Conservation (phyloP, 1,139 yeast species). For the Hanseniaspora sp. region DNA sequence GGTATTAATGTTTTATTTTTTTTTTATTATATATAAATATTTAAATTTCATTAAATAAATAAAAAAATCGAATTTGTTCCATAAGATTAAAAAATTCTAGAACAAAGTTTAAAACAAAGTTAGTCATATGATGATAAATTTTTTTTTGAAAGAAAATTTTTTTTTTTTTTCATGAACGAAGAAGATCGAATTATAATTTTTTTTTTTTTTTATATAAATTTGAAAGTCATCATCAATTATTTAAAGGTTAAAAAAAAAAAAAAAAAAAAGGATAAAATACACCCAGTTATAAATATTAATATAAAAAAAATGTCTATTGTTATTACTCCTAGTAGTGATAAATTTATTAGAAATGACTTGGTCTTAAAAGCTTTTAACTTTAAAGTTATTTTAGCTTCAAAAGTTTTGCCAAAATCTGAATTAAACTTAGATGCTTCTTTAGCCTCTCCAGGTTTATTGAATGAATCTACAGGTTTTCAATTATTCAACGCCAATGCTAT, state of each 20-base stretch:
- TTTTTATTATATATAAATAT: too few relatives aligned
- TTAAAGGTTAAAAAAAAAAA: background rate
- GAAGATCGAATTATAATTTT: background rate
- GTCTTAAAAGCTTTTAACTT: conserved; percentile 41
- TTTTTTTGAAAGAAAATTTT: background rate
- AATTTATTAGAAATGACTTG: conserved; percentile 24
- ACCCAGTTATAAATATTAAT: background rate
- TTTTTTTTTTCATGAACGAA: background rate
- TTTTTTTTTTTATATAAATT: background rate
- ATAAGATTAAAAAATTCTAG: too few relatives aligned
- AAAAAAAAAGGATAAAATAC: background rate
- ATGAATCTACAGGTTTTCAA: conserved; percentile 35
- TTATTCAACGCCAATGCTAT: conserved; percentile 74
- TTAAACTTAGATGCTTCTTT: conserved; percentile 5
- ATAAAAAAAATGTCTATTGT: conserved; percentile 3
- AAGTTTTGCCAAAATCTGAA: conserved; percentile 16
- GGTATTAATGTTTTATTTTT: too few relatives aligned
- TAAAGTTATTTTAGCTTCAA: conserved; percentile 46
- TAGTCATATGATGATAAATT: too few relatives aligned
- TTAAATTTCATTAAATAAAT: too few relatives aligned
- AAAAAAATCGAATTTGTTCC: too few relatives aligned
- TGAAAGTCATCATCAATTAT: background rate
- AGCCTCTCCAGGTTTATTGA: conserved; percentile 16
- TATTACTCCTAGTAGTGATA: conserved; percentile 12
- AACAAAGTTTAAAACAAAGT: too few relatives aligned